Conservation (phyloP, 1,139 yeast genomes). For the Nadsonia commutata region DNA sequence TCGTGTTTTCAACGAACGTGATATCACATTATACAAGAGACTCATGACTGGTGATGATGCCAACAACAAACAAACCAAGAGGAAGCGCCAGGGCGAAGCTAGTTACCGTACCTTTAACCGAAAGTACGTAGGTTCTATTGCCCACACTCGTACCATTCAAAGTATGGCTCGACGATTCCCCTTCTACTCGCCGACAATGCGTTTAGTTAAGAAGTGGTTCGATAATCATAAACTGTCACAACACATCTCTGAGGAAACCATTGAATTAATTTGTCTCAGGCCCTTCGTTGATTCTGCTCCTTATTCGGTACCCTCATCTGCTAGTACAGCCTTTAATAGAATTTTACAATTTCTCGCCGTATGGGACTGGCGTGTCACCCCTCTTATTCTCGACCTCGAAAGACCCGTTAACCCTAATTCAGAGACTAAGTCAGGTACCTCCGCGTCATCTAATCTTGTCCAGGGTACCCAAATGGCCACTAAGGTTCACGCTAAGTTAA, state of each 20-base stretch:
- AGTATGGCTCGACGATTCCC: slow-evolving; percentile 61
- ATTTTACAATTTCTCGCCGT: slow-evolving; percentile 52
- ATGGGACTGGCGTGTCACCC: slow-evolving; percentile 94
- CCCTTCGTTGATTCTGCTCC: slow-evolving; percentile 85
- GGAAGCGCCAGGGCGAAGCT: slow-evolving; percentile 1
- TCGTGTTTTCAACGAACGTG: slow-evolving; percentile 67
- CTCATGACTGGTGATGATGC: slow-evolving; percentile 34
- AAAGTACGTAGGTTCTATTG: slow-evolving; percentile 51
- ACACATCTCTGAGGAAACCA: slow-evolving; percentile 43
- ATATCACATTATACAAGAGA: slow-evolving; percentile 39
- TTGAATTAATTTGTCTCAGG: slow-evolving; percentile 69
- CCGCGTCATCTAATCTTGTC: slow-evolving; percentile 12
- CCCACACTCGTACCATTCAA: slow-evolving; percentile 68
- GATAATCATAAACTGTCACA: slow-evolving; percentile 28
- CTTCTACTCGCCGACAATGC: slow-evolving; percentile 62
- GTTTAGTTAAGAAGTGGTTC: slow-evolving; percentile 81
- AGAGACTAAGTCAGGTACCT: slow-evolving; percentile 22
- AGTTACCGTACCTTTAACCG: slow-evolving; percentile 27
- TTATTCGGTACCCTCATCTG: slow-evolving; percentile 61
- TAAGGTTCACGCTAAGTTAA: slow-evolving; percentile 46
- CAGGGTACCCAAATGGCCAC: slow-evolving; percentile 49
- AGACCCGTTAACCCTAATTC: slow-evolving; percentile 28
- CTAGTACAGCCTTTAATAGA: slow-evolving; percentile 68
- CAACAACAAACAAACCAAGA: slow-evolving; percentile 6
- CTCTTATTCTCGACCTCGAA: slow-evolving; percentile 62